Percentiles rank a stretch among this genome's conserved stretches.
Conservation (phyloP, 139 green algal species). For the Diplosphaera chodatii region DNA sequence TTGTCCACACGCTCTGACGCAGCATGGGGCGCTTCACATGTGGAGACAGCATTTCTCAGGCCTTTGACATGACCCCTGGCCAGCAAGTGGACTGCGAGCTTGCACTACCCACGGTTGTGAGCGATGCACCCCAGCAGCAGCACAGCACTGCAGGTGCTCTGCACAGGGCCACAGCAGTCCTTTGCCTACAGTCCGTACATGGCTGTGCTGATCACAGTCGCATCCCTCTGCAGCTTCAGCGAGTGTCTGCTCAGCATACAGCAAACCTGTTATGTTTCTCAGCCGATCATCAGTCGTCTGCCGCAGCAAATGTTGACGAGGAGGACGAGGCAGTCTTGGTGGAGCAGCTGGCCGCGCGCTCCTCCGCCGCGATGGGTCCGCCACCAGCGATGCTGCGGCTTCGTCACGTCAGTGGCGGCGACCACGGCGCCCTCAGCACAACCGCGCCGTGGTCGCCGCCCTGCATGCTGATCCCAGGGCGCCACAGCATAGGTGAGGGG, state of each 20-base stretch:
- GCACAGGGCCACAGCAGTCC: no score
- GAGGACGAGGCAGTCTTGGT: conserved; percentile 42
- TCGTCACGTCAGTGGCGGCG: background rate
- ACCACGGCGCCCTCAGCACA: background rate
- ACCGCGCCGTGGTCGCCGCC: conserved; percentile 1
- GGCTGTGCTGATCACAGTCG: no score
- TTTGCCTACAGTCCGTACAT: no score
- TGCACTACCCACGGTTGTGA: no score
- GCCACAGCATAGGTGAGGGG: background rate
- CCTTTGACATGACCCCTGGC: background rate
- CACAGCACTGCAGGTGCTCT: background rate
- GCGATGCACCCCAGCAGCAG: no score
- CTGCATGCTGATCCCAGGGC: conserved; percentile 17
- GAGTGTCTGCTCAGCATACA: no score
- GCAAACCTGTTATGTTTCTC: no score
- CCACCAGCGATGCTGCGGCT: conserved; percentile 22
- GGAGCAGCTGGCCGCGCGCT: conserved; percentile 17
- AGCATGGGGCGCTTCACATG: background rate
- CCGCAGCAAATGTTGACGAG: background rate
- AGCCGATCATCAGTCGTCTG: no score
- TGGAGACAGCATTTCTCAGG: background rate
- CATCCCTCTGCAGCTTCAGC: no score
- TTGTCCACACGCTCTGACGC: no score
- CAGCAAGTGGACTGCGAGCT: conserved; percentile 12
- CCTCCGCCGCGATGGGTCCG: background rate